phyloP scores from a whole-genome alignment of 1,284 basidiomycete species.

The Papiliotrema fonsecae region DNA sequence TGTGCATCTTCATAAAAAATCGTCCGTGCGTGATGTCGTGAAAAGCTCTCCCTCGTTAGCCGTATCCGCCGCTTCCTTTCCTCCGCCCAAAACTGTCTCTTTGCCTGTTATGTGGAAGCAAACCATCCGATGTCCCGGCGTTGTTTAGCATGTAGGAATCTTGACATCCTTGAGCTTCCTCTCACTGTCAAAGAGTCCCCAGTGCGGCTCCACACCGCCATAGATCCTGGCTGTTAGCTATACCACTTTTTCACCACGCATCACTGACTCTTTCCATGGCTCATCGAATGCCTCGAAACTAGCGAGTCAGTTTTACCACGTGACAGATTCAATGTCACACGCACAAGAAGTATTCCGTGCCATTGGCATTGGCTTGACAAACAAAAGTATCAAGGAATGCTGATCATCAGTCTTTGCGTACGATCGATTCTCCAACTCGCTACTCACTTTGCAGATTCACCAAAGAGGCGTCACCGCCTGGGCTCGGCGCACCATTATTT shows the following conservation, averaged over 20 bases:
- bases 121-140: neutral
- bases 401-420: neutral
- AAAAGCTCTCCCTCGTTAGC: no score
- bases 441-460: constrained; percentile 60
- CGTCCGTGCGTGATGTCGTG: no score
- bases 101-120: no score
- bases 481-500: constrained; percentile 46
- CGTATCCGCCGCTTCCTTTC: no score
- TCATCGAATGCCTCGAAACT: constrained; percentile 70
- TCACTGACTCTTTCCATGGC: constrained; percentile 68
- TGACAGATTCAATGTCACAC: neutral
- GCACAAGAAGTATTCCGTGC: constrained; percentile 66
- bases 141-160: constrained; percentile 47
- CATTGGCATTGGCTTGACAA: constrained; percentile 76
- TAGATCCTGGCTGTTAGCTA: constrained; percentile 55
- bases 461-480: constrained; percentile 55
- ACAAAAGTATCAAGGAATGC: constrained; percentile 77
- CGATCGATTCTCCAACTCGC: neutral
- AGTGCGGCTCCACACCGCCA: constrained; percentile 78
- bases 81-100: no score
- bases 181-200: constrained; percentile 62
- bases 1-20: no score
- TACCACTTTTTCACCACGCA: no score
- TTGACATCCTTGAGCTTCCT: constrained; percentile 49
- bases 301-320: constrained; percentile 11